Evolutionary conservation across 1,284 basidiomycete species (phyloP).

Genomic region (Veloboletus limbatus): DNA sequence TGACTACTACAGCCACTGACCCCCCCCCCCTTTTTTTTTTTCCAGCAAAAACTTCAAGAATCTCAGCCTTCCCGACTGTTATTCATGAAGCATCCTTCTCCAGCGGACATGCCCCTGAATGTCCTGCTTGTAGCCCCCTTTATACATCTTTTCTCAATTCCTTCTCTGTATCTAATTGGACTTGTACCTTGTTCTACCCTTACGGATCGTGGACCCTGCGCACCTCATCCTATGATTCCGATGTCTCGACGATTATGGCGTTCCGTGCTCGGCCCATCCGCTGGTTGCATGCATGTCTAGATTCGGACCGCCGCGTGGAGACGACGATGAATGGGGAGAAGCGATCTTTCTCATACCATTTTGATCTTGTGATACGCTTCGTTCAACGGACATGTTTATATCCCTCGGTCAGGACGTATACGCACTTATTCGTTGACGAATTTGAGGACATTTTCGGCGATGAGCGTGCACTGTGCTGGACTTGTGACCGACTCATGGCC

Average conservation of each 20-base stretch:
- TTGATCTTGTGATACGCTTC: slow-evolving; percentile 15
- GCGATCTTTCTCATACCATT: slow-evolving; percentile 9
- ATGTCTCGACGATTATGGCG: not conserved
- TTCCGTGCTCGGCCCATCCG: not conserved
- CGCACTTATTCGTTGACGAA: slow-evolving; percentile 2
- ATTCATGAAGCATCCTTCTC: slow-evolving; percentile 1
- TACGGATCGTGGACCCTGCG: slow-evolving; percentile 5
- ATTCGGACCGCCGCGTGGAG: not conserved
- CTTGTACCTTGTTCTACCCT: slow-evolving; percentile 21
- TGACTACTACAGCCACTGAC: no score
- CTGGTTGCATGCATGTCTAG: not conserved
- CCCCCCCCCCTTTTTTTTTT: no score
- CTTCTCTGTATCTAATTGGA: slow-evolving; percentile 21
- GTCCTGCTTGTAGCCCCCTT: slow-evolving; percentile 9
- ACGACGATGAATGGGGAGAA: slow-evolving; percentile 4
- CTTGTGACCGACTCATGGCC: no score
- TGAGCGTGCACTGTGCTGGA: no score
- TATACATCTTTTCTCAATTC: not conserved
- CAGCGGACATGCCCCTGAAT: not conserved
- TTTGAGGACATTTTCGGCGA: slow-evolving; percentile 2
- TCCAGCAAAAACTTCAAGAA: slow-evolving; percentile 56
- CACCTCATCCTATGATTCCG: not conserved
- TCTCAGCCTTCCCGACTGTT: slow-evolving; percentile 50
- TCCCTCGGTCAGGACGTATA: slow-evolving; percentile 2
- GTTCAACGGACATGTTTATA: slow-evolving; percentile 14